A percentile compares a stretch with the other conserved stretches of the same genome.
Conservation (phyloP, 148 eudicot species). For the Cornus controversa region DNA sequence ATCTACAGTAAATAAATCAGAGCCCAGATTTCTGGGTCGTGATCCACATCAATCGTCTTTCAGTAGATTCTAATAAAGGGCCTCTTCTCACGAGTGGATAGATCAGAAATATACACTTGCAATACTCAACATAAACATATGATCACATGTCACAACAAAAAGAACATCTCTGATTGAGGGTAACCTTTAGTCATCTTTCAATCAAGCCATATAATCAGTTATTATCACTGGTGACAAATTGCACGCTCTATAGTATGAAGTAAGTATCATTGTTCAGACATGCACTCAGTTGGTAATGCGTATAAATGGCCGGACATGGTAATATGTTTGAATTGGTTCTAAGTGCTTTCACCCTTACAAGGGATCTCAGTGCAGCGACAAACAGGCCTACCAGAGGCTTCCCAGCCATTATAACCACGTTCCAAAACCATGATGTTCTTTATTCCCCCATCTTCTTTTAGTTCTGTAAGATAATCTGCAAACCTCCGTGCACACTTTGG, state of each 20-base stretch:
- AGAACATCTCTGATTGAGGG: not conserved
- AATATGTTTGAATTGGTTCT: not conserved
- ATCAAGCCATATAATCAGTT: not conserved
- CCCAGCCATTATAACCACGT: conserved; percentile 93
- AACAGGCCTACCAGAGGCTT: conserved; percentile 88
- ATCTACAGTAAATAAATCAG: not conserved
- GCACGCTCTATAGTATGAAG: not conserved
- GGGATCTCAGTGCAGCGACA: conserved; percentile 75
- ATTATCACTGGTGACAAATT: not conserved
- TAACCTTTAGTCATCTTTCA: not conserved
- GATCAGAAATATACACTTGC: not conserved
- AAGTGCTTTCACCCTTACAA: conserved; percentile 58
- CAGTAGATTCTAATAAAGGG: not conserved
- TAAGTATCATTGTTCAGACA: not conserved
- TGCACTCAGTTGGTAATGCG: not conserved
- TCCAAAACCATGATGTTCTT: conserved; percentile 76
- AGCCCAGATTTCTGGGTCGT: not conserved
- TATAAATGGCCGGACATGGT: not conserved
- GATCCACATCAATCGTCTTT: too few relatives aligned
- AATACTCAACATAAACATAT: not conserved
- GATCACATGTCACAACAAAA: too few relatives aligned
- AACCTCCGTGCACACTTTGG: conserved; percentile 86
- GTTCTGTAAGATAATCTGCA: conserved; percentile 63
- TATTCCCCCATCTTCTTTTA: conserved; percentile 53
- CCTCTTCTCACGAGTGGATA: not conserved